Evolutionary conservation across 2,329 filamentous ascomycete genomes (phyloP).

Genomic region (Hypoxylon sp.): DNA sequence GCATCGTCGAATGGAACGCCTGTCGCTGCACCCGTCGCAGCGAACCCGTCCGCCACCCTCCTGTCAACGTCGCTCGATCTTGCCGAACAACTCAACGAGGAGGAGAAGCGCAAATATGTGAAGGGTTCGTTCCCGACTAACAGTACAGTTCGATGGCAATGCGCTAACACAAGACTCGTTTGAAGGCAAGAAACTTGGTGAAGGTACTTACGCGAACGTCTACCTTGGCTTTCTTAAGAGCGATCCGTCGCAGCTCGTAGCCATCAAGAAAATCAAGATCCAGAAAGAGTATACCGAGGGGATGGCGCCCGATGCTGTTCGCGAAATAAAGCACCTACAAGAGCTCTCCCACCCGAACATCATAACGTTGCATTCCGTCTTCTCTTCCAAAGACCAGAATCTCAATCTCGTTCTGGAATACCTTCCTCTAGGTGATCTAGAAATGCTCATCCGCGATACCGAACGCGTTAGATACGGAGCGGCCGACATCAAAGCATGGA

Average conservation of each 20-base stretch:
- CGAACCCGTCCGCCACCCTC: constrained; percentile 49
- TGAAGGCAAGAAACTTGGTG: constrained; percentile 87
- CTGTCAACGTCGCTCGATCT: constrained; percentile 62
- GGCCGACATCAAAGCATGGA: constrained; percentile 97
- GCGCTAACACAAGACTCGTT: constrained; percentile 25
- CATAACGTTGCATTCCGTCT: constrained; percentile 91
- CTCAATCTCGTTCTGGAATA: constrained; percentile 96
- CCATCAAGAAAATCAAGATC: constrained; percentile 93
- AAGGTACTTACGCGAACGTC: constrained; percentile 97
- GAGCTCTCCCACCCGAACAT: constrained; percentile 96
- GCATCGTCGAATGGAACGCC: constrained; percentile 62
- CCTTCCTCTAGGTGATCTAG: constrained; percentile 91
- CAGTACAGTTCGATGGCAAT: constrained; percentile 1
- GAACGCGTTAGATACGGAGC: constrained; percentile 82
- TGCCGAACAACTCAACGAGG: constrained; percentile 85
- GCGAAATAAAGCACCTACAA: constrained; percentile 94
- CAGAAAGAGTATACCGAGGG: constrained; percentile 90
- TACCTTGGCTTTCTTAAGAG: constrained; percentile 85
- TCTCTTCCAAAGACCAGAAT: constrained; percentile 96
- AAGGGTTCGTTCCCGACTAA: constrained; percentile 70
- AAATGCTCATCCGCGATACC: constrained; percentile 91
- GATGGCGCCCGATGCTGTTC: constrained; percentile 92
- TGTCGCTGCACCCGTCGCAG: constrained; percentile 47
- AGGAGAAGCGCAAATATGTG: constrained; percentile 88
- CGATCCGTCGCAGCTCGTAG: constrained; percentile 81